Conservation (phyloP, 176 grass and related monocot genomes). For the Microstegium vimineum region DNA sequence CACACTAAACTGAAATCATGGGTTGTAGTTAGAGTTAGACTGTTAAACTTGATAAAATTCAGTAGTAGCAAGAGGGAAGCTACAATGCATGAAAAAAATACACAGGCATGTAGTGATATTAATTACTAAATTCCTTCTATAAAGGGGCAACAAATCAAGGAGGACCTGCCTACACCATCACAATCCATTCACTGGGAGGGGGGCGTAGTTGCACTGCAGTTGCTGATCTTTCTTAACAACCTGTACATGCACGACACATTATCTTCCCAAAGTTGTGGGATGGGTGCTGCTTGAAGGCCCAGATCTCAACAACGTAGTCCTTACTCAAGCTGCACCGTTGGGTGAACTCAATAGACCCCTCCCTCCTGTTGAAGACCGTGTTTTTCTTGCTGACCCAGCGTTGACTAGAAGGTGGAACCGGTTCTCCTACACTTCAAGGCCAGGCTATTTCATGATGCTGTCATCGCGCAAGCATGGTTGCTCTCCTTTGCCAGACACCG, state of each 20-base stretch:
- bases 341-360: background rate
- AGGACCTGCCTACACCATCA: background rate
- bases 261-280: background rate
- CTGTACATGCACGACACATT: constrained; percentile 29
- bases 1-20: background rate
- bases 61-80: background rate
- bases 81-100: background rate
- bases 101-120: background rate
- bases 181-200: background rate
- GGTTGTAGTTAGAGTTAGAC: background rate
- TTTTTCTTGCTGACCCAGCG: background rate
- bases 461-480: background rate
- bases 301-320: background rate
- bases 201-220: background rate
- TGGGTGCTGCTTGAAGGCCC: background rate
- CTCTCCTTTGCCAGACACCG: background rate
- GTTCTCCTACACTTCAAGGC: constrained; percentile 5
- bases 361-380: background rate
- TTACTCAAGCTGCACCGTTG: background rate
- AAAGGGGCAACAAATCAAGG: background rate
- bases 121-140: background rate
- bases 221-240: background rate
- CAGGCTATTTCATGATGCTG: background rate
- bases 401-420: background rate
- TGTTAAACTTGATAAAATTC: background rate